These are phyloP conservation scores for Camellia oleifera DNA, from an alignment of 179 eudicot species.

Conservation along the genomic window DNA sequence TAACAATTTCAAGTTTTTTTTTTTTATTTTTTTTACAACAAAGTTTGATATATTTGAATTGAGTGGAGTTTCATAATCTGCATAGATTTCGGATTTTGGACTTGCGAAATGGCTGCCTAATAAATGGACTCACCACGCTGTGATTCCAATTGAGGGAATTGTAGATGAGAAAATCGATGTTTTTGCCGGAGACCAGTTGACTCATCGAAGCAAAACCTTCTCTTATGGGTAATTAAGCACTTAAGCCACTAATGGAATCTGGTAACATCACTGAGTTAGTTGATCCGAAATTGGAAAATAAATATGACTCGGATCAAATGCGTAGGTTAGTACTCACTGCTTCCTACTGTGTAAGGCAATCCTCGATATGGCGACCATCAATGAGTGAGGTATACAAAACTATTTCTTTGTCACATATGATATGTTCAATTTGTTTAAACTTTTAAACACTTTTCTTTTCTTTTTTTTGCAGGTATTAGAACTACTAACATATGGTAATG, in stretches of 20 bases:
- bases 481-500: slow-evolving; percentile 42
- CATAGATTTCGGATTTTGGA: slow-evolving; percentile 85
- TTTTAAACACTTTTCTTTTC: neutral
- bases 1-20: neutral
- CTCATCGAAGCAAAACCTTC: slow-evolving; percentile 61
- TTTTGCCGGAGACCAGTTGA: slow-evolving; percentile 75
- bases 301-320: slow-evolving; percentile 53
- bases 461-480: slow-evolving; percentile 52
- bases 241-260: slow-evolving; percentile 69
- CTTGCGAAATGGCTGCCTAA: slow-evolving; percentile 92
- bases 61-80: neutral
- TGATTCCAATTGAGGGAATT: slow-evolving; percentile 74
- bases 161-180: slow-evolving; percentile 91
- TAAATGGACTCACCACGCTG: slow-evolving; percentile 59
- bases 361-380: slow-evolving; percentile 75
- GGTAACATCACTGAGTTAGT: slow-evolving; percentile 59
- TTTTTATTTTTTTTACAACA: neutral
- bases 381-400: slow-evolving; percentile 62
- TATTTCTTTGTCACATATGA: neutral
- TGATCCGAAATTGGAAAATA: slow-evolving; percentile 58
- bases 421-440: neutral
- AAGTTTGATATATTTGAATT: neutral
- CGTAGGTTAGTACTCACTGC: slow-evolving; percentile 62
- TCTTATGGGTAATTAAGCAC: slow-evolving; percentile 58
- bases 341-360: slow-evolving; percentile 74